Conservation (phyloP, 139 green algal genomes). For the Auxenochlorella protothecoides region DNA sequence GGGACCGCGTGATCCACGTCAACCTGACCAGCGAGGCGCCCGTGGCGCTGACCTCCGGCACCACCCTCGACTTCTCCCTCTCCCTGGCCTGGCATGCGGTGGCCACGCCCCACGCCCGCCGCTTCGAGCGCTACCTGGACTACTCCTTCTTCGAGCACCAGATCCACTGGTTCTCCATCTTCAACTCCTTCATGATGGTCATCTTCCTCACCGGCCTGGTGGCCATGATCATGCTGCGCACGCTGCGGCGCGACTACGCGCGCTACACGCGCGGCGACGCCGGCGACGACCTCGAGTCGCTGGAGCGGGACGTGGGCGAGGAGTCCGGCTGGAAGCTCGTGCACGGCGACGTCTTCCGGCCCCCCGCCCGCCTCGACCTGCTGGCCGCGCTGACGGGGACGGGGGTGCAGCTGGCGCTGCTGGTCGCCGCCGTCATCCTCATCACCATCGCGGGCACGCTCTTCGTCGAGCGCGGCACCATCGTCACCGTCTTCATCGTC, state of each 20-base stretch:
- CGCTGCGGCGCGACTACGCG: constrained; percentile 86
- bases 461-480: constrained; percentile 71
- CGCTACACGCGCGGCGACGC: constrained; percentile 41
- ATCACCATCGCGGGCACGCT: constrained; percentile 77
- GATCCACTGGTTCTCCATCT: constrained; percentile 98
- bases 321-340: constrained; percentile 97
- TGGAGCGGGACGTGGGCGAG: constrained; percentile 80
- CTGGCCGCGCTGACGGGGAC: constrained; percentile 69
- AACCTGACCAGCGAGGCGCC: constrained; percentile 81
- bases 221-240: constrained; percentile 93
- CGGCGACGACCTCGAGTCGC: constrained; percentile 75
- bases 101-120: constrained; percentile 55
- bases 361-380: constrained; percentile 60
- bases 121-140: constrained; percentile 96
- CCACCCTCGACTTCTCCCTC: constrained; percentile 78
- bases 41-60: constrained; percentile 42
- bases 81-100: constrained; percentile 69
- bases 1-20: constrained; percentile 84
- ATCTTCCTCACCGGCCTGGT: constrained; percentile 95
- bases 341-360: constrained; percentile 93
- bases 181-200: constrained; percentile 99
- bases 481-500: constrained; percentile 90
- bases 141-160: constrained; percentile 98
- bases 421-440: constrained; percentile 75
- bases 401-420: constrained; percentile 71